Evolutionary conservation across 192 early-diverging fungal species (phyloP), one percentile per base, ranked within the genome.

Genomic region (Coemansia sp.): DNA sequence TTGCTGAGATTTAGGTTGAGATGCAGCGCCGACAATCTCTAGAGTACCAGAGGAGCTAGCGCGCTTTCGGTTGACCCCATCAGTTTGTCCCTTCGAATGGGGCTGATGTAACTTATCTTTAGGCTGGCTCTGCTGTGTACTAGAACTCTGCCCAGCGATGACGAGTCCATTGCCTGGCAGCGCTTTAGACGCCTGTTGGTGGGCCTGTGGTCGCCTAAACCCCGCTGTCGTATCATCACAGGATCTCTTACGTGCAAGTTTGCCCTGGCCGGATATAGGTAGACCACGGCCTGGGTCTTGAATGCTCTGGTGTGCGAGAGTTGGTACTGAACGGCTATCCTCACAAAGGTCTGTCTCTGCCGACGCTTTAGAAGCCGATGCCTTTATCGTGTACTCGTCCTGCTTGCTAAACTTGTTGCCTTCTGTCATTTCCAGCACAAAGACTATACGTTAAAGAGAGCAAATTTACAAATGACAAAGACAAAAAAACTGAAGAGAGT

Each of bases 1-100:
- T 3, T 15, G 54, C 43, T 15, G 43, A 16, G 43, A 13, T 16
- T 57, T 57, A 3, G 27, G 13, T 15, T 57, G 54, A 31, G 29
- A 29, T 5, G 54, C 54, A 57, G 54, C 31, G 16, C 57, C 57
- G 31, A 36, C 57, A 60, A 60, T 60, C 29, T 60, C 57, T 5
- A 60, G 57, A 18, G 57, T 36, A 60, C 33, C 57, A 8, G 31
- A 60, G 16, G 57, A 60, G 31, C 16, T 60, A 8, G 57, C 31
- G 57, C 57, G 57, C 57, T 60, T 60, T 5, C 57, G 57, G 16
- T 5, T n/a, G 6, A 9, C 15, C 15, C 12, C 15, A 8, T 34
- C 16, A 2, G 4, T 16, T 18, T n/a, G 16, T 7, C 31, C 2
- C n/a, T 36, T 31, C 57, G 47, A 20, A 16, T 60, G 54, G 6